Percentiles rank a stretch among this genome's conserved stretches.
Conservation (phyloP, 345 rosid species). For the Boechera divaricarpa region DNA sequence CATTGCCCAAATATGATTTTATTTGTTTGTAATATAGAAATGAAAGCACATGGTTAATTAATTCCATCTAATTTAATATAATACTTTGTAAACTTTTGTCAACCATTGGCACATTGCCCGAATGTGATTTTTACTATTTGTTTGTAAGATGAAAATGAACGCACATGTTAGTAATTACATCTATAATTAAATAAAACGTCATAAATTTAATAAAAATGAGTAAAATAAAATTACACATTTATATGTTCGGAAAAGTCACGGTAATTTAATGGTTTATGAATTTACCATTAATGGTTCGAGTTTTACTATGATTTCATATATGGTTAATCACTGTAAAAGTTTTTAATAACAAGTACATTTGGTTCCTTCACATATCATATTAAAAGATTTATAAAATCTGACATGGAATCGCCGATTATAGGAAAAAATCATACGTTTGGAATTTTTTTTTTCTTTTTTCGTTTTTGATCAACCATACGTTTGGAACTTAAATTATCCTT, state of each 20-base stretch:
- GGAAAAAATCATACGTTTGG: neutral
- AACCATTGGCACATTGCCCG: neutral
- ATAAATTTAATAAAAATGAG: too few relatives aligned
- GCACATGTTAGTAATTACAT: neutral
- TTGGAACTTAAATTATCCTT: neutral
- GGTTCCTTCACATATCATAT: neutral
- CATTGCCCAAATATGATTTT: conserved; percentile 17
- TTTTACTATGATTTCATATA: neutral
- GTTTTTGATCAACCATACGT: neutral
- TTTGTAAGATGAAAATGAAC: neutral
- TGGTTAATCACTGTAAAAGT: neutral
- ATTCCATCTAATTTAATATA: neutral
- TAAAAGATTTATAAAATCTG: too few relatives aligned
- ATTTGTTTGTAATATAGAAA: conserved; percentile 12
- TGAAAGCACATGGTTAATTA: conserved; percentile 24
- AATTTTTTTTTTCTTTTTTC: too few relatives aligned
- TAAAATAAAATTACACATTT: too few relatives aligned
- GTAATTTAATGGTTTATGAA: neutral
- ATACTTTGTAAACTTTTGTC: conserved; percentile 9
- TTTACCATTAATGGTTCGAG: neutral
- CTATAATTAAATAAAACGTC: neutral
- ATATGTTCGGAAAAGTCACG: neutral
- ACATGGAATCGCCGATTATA: neutral
- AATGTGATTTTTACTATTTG: neutral
- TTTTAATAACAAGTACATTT: neutral